Evolutionary conservation across 202 grass and related monocot species (phyloP), one percentile per base, ranked within the genome.

Genomic region (Cymbopogon flexuosus): DNA sequence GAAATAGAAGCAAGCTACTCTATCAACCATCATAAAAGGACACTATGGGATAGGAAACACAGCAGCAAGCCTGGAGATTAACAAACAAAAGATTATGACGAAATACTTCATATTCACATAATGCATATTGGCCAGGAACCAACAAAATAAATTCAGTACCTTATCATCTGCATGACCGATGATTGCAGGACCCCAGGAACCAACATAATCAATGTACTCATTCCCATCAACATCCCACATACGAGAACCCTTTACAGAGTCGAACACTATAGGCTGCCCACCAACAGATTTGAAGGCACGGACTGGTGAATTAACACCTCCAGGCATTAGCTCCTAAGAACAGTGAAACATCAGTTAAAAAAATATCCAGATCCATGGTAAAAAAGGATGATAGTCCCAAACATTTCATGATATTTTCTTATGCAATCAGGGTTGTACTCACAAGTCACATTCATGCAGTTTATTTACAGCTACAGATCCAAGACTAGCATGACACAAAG

Each of bases 171-270:
- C 84, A 85, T 99, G 96, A 45, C 92, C 96, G 5, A 99, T 93
- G 64, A 99, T 99, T 71, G 92, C 96, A 83, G 96, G 96, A 42
- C 92, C 96, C 92, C 96, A 99, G 21, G 96, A 99, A 79, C 96
- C 96, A 83, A 99, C 96, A 88, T 99, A 99, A 84, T 99, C 96
- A 5, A 99, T 87, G 70, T 99, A 99, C 83, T 99, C 92, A 37
- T 99, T 96, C 31, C 96, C 96, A 81, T 96, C 96, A 18, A 99
- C 96, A 87, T 96, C 96, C 92, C 96, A 90, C 92, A 99, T 93
- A 52, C 36, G 96, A 88, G 88, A 99, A 37, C 92, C 96, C 67
- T 99, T 99, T 6, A 99, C 96, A 64, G 96, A 95, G 82, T 99
- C 96, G 31, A 99, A 99, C 73, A 99, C 90, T 23, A 99, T 88